phyloP scores from a whole-genome alignment of 768 basidiomycete species.

The Calocybe gangraenosa region DNA sequence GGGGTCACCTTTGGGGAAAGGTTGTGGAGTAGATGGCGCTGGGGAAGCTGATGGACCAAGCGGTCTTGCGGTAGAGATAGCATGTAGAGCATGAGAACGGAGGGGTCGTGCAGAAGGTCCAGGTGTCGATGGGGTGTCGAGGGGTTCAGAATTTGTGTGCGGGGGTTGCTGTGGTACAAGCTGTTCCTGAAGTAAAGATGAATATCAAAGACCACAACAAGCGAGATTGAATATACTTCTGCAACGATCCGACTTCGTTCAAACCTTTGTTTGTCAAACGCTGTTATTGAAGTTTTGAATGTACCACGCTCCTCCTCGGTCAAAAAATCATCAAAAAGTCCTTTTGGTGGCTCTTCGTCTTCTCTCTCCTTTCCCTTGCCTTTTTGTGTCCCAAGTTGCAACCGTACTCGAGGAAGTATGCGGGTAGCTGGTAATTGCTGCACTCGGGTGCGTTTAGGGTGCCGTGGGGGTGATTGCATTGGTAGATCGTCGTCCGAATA shows the following conservation, averaged over 20 bases:
- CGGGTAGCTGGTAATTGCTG: slow-evolving; percentile 29
- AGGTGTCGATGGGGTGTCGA: slow-evolving; percentile 28
- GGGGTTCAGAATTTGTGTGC: slow-evolving; percentile 18
- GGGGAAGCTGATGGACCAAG: slow-evolving; percentile 35
- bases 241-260: slow-evolving; percentile 67
- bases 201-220: slow-evolving; percentile 9
- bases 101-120: slow-evolving; percentile 60
- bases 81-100: slow-evolving; percentile 49
- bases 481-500: slow-evolving; percentile 21
- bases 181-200: slow-evolving; percentile 36
- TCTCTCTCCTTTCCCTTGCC: slow-evolving; percentile 69
- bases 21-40: slow-evolving; percentile 33
- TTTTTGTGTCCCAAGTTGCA: slow-evolving; percentile 48
- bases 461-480: slow-evolving; percentile 22
- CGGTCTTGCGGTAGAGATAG: slow-evolving; percentile 32
- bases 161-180: slow-evolving; percentile 37
- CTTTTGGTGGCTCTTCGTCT: slow-evolving; percentile 50
- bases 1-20: slow-evolving; percentile 27
- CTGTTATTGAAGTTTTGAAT: slow-evolving; percentile 57
- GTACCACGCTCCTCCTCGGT: slow-evolving; percentile 65
- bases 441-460: slow-evolving; percentile 40
- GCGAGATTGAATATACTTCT: slow-evolving; percentile 47
- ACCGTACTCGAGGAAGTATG: slow-evolving; percentile 35
- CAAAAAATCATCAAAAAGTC: slow-evolving; percentile 85
- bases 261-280: slow-evolving; percentile 64